phyloP scores from a whole-genome alignment of 2,329 filamentous ascomycete species.

The Westerdykella sp. region DNA sequence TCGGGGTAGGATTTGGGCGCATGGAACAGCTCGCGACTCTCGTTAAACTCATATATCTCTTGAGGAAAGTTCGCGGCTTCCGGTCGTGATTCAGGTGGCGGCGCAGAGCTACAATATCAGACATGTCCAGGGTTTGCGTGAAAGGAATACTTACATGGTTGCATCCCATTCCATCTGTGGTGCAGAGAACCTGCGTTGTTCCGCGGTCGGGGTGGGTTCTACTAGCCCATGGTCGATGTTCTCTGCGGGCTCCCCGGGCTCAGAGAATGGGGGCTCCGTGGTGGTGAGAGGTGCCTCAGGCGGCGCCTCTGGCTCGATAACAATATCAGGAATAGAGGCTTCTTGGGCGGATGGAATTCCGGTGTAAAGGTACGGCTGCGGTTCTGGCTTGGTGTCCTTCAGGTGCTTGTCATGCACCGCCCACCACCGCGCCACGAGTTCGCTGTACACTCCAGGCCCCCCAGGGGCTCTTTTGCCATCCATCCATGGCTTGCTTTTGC shows the following conservation, averaged over 20 bases:
- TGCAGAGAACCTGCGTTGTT: slow-evolving; percentile 51
- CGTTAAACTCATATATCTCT: slow-evolving; percentile 76
- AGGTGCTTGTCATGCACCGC: slow-evolving; percentile 88
- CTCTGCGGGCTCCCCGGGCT: slow-evolving; percentile 40
- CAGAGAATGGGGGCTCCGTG: slow-evolving; percentile 40
- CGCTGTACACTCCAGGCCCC: slow-evolving; percentile 63
- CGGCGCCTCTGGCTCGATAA: slow-evolving; percentile 27
- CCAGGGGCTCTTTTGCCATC: slow-evolving; percentile 35
- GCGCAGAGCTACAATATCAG: slow-evolving; percentile 34
- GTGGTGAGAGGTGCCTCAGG: slow-evolving; percentile 28
- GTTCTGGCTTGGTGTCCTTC: slow-evolving; percentile 26
- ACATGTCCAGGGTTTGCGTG: background rate
- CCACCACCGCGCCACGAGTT: slow-evolving; percentile 89
- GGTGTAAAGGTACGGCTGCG: slow-evolving; percentile 1
- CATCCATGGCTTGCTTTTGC: slow-evolving; percentile 81
- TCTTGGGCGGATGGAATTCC: background rate
- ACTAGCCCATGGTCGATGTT: slow-evolving; percentile 39
- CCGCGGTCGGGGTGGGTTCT: slow-evolving; percentile 40
- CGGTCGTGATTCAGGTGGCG: slow-evolving; percentile 62
- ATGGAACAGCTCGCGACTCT: slow-evolving; percentile 66
- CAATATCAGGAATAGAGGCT: slow-evolving; percentile 13
- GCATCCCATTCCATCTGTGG: slow-evolving; percentile 58
- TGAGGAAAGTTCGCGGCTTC: slow-evolving; percentile 80
- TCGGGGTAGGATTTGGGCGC: slow-evolving; percentile 73
- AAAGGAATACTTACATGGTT: slow-evolving; percentile 44